Conservation (phyloP, 805 yeast species). For the Wickerhamiella azymoides region DNA sequence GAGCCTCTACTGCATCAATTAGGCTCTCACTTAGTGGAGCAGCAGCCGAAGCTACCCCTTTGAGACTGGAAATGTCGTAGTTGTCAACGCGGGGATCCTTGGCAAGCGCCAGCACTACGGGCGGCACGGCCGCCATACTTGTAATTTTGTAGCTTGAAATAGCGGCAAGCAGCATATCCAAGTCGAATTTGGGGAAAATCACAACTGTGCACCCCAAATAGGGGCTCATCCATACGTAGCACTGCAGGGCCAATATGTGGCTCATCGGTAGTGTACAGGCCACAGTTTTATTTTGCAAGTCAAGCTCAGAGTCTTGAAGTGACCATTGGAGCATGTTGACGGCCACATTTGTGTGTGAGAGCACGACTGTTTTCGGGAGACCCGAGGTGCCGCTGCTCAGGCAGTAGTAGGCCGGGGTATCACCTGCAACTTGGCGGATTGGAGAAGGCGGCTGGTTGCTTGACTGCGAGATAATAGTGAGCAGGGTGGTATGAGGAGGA, state of each 20-base stretch:
- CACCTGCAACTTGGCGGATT: slow-evolving; percentile 2
- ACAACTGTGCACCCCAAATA: slow-evolving; percentile 15
- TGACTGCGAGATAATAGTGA: too few species aligned
- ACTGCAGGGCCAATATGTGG: slow-evolving; percentile 21
- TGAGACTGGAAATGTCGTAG: slow-evolving; percentile 27
- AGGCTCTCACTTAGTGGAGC: slow-evolving; percentile 27
- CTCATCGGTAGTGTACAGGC: slow-evolving; percentile 17
- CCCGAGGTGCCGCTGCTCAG: slow-evolving; percentile 30
- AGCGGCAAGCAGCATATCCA: slow-evolving; percentile 17
- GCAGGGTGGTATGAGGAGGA: too few species aligned
- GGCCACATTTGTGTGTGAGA: slow-evolving; percentile 38
- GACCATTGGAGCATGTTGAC: slow-evolving; percentile 12
- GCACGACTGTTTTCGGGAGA: slow-evolving; percentile 59
- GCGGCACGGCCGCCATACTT: slow-evolving; percentile 30
- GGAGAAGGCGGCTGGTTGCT: too few species aligned
- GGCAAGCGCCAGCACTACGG: slow-evolving; percentile 32
- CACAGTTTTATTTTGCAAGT: background rate
- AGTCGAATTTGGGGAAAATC: slow-evolving; percentile 20
- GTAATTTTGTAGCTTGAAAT: slow-evolving; percentile 24
- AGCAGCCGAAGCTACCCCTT: slow-evolving; percentile 31
- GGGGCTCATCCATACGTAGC: slow-evolving; percentile 17
- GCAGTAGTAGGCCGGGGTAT: slow-evolving; percentile 15
- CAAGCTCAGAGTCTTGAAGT: slow-evolving; percentile 9
- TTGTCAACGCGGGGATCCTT: slow-evolving; percentile 30
- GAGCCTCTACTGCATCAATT: background rate